Evolutionary conservation across 768 basidiomycete species (phyloP), one percentile per base, ranked within the genome.

Genomic region (Lactifluus hygrophoroides): DNA sequence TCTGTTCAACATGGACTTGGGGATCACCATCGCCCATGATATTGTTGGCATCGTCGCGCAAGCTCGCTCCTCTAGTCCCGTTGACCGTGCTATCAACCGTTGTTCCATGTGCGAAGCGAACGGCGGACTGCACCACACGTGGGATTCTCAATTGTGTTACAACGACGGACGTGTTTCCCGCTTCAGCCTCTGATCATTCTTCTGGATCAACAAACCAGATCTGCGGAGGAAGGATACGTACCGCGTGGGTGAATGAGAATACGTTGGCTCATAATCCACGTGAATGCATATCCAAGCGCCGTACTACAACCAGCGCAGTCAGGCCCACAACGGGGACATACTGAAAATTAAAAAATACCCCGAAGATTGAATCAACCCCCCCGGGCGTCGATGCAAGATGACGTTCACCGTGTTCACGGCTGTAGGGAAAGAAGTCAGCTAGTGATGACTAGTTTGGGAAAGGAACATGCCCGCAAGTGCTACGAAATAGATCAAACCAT

Each of bases 401-500:
- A 71, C 28, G 52, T 70, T 70, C 40, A 67, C 45, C 49, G 66
- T 48, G 51, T 71, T 71, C 5, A 63, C 55, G 21, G 38, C 70
- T 70, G 45, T 16, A 50, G 13, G 13, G 28, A 19, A 40, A 43
- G 16, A 14, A 27, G 10, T 43, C 47, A 19, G 6, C 4, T 21
- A 35, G 34, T 38, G 52, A 51, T 16, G 4, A 25, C n/a, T n/a
- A 19, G 21, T 1, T 17, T 27, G 27, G 21, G 30, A 32, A 10
- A 13, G 2, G 13, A n/a, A 56, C 66, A 13, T 53, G 77, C 67
- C 72, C 54, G 83, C 81, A 43, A 87, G 69, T 4, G 73, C 73
- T 28, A 83, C 62, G 57, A 86, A 81, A 66, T 84, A 87, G 23
- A 79, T 77, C 21, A 87, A 69, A 27, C 85, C 85, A 61, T 88